Evolutionary conservation across 371 early-diverging fungal genomes (phyloP).

Genomic region (Basidiobolus meristosporus): DNA sequence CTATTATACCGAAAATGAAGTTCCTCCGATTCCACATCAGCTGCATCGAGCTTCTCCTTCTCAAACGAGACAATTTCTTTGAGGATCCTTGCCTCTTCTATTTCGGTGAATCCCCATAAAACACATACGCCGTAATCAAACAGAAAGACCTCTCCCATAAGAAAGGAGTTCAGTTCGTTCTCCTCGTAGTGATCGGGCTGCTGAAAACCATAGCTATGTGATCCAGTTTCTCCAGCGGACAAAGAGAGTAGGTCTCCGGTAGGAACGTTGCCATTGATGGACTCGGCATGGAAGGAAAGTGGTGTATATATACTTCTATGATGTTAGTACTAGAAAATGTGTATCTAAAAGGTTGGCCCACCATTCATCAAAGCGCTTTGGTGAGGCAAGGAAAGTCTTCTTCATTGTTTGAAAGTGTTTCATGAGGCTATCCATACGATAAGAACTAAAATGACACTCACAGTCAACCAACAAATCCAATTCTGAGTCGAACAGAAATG

Average conservation of each 20-base stretch:
- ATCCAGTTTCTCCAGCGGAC: background rate
- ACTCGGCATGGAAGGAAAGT: background rate
- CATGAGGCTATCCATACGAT: conserved; percentile 16
- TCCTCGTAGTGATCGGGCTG: background rate
- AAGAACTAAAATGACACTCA: no score
- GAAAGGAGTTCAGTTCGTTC: conserved; percentile 11
- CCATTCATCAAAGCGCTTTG: conserved; percentile 21
- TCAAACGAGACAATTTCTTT: conserved; percentile 47
- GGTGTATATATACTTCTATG: conserved; percentile 2
- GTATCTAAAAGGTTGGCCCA: conserved; percentile 6
- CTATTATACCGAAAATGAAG: conserved; percentile 78
- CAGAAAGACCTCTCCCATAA: conserved; percentile 53
- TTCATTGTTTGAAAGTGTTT: conserved; percentile 17
- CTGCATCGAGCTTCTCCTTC: conserved; percentile 41
- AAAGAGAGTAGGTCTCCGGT: background rate
- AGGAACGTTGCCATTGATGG: background rate
- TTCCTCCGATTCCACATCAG: conserved; percentile 77
- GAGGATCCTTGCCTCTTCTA: conserved; percentile 60
- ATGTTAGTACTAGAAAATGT: background rate
- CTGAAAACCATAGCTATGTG: background rate
- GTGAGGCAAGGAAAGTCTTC: conserved; percentile 7
- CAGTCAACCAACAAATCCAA: conserved; percentile 9
- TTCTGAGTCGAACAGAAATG: background rate
- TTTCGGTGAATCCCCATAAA: conserved; percentile 84
- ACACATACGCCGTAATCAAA: conserved; percentile 93